Evolutionary conservation across 805 yeast species (phyloP).

Genomic region (Nadsonia fulvescens): DNA sequence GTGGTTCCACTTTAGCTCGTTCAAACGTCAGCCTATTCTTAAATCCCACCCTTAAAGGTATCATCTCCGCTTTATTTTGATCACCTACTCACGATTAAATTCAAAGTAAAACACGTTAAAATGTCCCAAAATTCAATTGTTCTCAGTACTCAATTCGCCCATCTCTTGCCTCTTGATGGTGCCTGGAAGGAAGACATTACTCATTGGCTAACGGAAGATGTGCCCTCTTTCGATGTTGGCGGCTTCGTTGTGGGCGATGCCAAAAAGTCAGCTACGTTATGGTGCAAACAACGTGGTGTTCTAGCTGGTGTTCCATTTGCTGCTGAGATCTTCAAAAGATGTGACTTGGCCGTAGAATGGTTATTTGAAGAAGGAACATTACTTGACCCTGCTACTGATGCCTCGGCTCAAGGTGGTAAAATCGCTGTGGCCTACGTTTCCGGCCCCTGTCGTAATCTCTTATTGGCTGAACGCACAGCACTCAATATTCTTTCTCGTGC

Average conservation of each 20-base stretch:
- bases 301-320: conserved; percentile 83
- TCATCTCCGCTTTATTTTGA: no score
- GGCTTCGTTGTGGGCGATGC: conserved; percentile 85
- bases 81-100: no score
- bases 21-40: no score
- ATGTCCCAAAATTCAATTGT: no score
- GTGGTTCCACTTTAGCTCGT: no score
- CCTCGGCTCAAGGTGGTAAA: conserved; percentile 29
- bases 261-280: conserved; percentile 51
- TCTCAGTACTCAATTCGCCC: conserved; percentile 10
- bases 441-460: conserved; percentile 65
- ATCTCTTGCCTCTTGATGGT: conserved; percentile 49
- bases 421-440: conserved; percentile 56
- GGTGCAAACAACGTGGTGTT: conserved; percentile 66
- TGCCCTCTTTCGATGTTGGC: conserved; percentile 86
- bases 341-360: conserved; percentile 62
- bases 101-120: no score
- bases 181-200: conserved; percentile 69
- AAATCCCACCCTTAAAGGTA: no score
- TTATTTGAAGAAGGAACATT: conserved; percentile 46
- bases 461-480: conserved; percentile 75
- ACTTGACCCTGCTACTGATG: conserved; percentile 32
- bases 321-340: conserved; percentile 62
- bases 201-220: conserved; percentile 68
- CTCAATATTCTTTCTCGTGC: conserved; percentile 66